phyloP scores from a whole-genome alignment of 2,329 filamentous ascomycete genomes.

The Oidium heveae region DNA sequence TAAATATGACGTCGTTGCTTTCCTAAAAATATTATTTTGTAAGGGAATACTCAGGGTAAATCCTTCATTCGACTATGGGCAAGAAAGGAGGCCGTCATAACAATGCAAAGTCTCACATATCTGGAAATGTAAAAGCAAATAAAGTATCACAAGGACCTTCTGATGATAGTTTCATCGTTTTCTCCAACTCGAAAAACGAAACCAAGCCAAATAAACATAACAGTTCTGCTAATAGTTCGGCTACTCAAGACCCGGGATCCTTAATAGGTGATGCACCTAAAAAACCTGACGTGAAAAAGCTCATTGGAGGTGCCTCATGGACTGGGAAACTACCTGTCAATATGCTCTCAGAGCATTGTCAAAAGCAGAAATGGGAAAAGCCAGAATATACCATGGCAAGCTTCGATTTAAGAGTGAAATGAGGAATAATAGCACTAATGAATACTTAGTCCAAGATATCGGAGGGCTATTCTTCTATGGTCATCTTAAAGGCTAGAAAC shows the following conservation, averaged over 20 bases:
- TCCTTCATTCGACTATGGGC: too few relatives aligned
- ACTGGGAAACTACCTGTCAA: constrained; percentile 92
- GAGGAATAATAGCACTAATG: not conserved
- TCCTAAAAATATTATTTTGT: too few relatives aligned
- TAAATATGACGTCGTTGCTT: too few relatives aligned
- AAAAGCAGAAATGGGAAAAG: constrained; percentile 86
- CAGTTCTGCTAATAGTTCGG: constrained; percentile 3
- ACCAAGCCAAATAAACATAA: constrained; percentile 12
- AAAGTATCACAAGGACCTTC: constrained; percentile 10
- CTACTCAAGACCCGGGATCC: constrained; percentile 7
- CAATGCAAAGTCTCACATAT: too few relatives aligned
- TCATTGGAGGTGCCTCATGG: constrained; percentile 91
- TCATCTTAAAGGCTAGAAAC: constrained; percentile 53
- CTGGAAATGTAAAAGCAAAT: constrained; percentile 4
- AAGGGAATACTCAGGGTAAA: too few relatives aligned
- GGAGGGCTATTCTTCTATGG: constrained; percentile 54
- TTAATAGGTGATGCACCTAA: constrained; percentile 12
- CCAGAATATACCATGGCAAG: constrained; percentile 68
- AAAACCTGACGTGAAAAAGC: constrained; percentile 40
- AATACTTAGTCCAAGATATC: constrained; percentile 31
- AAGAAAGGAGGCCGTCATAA: too few relatives aligned
- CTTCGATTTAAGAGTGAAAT: not conserved
- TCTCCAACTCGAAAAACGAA: constrained; percentile 31
- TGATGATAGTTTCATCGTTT: constrained; percentile 29
- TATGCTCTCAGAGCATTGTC: constrained; percentile 77